Evolutionary conservation across 1,284 basidiomycete genomes (phyloP).

Genomic region (Naganishia liquefaciens): DNA sequence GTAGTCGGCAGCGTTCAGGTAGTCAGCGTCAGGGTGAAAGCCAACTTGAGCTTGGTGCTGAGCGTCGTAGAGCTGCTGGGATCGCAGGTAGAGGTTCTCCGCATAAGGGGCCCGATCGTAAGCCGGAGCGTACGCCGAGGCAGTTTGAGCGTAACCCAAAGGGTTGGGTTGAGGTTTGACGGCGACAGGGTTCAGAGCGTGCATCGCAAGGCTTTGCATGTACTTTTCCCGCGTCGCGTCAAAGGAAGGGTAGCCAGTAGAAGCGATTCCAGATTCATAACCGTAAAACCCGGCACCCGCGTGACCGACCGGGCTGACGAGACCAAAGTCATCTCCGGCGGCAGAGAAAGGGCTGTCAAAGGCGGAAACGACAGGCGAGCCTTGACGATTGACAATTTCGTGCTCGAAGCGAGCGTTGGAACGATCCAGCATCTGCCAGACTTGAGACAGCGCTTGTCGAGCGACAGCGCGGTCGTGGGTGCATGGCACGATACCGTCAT

Average conservation of each 20-base stretch:
- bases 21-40: neutral
- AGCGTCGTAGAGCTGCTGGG: slow-evolving; percentile 21
- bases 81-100: slow-evolving; percentile 27
- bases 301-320: slow-evolving; percentile 7
- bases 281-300: slow-evolving; percentile 8
- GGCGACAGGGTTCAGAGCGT: slow-evolving; percentile 1
- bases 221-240: slow-evolving; percentile 26
- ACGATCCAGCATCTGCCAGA: slow-evolving; percentile 29
- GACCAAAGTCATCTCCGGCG: slow-evolving; percentile 20
- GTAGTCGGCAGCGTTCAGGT: slow-evolving; percentile 1
- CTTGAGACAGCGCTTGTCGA: slow-evolving; percentile 24
- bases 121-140: slow-evolving; percentile 11
- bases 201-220: slow-evolving; percentile 19
- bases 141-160: slow-evolving; percentile 13
- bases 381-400: slow-evolving; percentile 29
- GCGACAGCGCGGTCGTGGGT: slow-evolving; percentile 29
- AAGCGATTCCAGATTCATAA: slow-evolving; percentile 3
- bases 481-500: slow-evolving; percentile 28
- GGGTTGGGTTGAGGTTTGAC: slow-evolving; percentile 17
- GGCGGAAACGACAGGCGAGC: slow-evolving; percentile 16
- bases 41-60: slow-evolving; percentile 10
- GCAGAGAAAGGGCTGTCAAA: slow-evolving; percentile 13
- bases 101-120: slow-evolving; percentile 20
- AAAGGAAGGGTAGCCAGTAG: slow-evolving; percentile 14
- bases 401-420: slow-evolving; percentile 24